Evolutionary conservation across 2,329 filamentous ascomycete genomes (phyloP).

Genomic region (Neobulgaria alba): DNA sequence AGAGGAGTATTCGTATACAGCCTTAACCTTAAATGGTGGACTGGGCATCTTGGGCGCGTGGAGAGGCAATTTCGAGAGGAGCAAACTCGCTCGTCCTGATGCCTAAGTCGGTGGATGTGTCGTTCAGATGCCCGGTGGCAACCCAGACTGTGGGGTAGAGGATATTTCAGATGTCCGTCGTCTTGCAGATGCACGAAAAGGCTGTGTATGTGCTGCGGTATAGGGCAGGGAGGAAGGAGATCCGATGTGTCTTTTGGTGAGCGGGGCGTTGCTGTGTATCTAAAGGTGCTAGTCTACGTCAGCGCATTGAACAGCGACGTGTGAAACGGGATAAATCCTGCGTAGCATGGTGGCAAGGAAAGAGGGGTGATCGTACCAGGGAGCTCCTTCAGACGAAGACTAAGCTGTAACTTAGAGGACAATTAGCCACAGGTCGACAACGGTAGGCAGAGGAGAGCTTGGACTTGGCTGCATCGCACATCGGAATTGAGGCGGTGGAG

Average conservation of each 20-base stretch:
- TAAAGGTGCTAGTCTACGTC: constrained; percentile 27
- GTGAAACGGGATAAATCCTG: constrained; percentile 17
- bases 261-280: constrained; percentile 24
- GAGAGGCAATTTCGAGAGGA: constrained; percentile 23
- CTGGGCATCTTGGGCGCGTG: constrained; percentile 50
- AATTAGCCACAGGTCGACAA: not conserved
- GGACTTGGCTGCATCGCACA: constrained; percentile 1
- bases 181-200: constrained; percentile 1
- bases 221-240: constrained; percentile 15
- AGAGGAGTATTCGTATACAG: constrained; percentile 89
- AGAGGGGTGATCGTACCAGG: constrained; percentile 16
- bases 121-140: constrained; percentile 13
- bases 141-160: constrained; percentile 7
- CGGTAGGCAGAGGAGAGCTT: not conserved
- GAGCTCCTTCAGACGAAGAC: constrained; percentile 6
- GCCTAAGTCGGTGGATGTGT: constrained; percentile 15
- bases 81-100: constrained; percentile 13
- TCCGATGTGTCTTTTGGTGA: constrained; percentile 6
- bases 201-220: constrained; percentile 11
- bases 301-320: constrained; percentile 22
- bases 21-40: constrained; percentile 85
- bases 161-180: constrained; percentile 9
- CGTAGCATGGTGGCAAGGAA: constrained; percentile 5
- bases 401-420: not conserved
- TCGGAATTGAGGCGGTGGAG: constrained; percentile 5